Evolutionary conservation across 495 filamentous ascomycete genomes (phyloP), one percentile per base, ranked within the genome.

Genomic region (Aspergillus sparsus): DNA sequence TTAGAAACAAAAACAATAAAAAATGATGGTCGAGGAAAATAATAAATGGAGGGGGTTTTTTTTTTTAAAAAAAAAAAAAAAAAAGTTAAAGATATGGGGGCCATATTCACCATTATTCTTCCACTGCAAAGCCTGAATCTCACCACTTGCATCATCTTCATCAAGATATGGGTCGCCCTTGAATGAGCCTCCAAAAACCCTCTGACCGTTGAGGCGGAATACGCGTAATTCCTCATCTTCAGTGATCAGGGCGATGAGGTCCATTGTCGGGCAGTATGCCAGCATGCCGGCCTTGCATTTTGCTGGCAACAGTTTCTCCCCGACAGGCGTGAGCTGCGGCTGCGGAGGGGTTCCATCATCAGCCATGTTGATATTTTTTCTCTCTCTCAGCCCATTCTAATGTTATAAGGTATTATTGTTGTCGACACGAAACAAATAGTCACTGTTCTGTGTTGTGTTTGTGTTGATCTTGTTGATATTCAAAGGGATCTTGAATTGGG

Each of bases 181-280:
- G 55, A 77, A 77, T 2, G 75, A 77, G 12, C 70, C 74, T 7
- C 89, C 85, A 66, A 93, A 87, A 3, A 89, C 85, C 5, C 80
- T 75, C 65, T 89, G 87, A 0, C 86, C 86, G 54, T 89, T 91
- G 50, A 90, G 64, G 62, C 91, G 77, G 66, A 83, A 89, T 10
- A 89, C 82, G 55, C 81, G 72, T 39, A 91, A 68, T 55, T 85
- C 77, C 31, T 85, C 81, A 58, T 88, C 83, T 12, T 82, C 74
- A 5, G 86, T 86, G n/a, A 86, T 87, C 36, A 91, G 75, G 11
- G 87, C 87, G 42, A 91, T 75, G 54, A 97, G 80, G 73, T 94
- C 90, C 83, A 93, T 90, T 27, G 84, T 85, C 9, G 92, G 91
- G 74, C 90, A 93, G 72, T 89, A 91, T 13, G 87, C 78, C 34